Conservation (phyloP, 176 grass and related monocot genomes). For the Avena eriantha region DNA sequence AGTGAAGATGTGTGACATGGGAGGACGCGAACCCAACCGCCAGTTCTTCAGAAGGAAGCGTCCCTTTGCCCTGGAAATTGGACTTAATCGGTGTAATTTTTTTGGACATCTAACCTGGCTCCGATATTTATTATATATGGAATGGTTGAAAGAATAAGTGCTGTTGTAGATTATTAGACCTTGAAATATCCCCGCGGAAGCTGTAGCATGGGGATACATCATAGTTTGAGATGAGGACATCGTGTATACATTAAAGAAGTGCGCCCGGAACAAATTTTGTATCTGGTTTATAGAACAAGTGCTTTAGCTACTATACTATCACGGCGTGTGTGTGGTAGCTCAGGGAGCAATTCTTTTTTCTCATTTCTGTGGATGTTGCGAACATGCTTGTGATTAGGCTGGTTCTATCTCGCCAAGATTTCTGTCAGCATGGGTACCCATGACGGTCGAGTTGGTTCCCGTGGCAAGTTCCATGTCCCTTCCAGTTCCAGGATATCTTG, state of each 20-base stretch:
- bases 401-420: neutral
- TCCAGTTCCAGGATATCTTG: neutral
- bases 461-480: neutral
- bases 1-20: constrained; percentile 16
- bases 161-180: constrained; percentile 60
- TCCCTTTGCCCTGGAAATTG: constrained; percentile 35
- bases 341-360: neutral
- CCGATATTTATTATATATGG: constrained; percentile 56
- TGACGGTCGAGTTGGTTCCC: neutral
- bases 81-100: constrained; percentile 59
- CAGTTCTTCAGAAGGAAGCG: neutral
- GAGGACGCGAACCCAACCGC: neutral
- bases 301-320: neutral
- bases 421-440: neutral
- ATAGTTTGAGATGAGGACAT: constrained; percentile 40
- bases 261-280: constrained; percentile 51
- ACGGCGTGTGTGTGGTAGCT: too few relatives aligned
- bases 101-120: constrained; percentile 65
- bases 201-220: constrained; percentile 41
- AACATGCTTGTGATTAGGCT: neutral
- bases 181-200: constrained; percentile 39
- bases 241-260: constrained; percentile 46
- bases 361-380: neutral
- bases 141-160: constrained; percentile 46
- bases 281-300: constrained; percentile 29